These are phyloP conservation scores for Sicyos baderoa DNA, from an alignment of 306 rosid genomes.

Conservation along the genomic window DNA sequence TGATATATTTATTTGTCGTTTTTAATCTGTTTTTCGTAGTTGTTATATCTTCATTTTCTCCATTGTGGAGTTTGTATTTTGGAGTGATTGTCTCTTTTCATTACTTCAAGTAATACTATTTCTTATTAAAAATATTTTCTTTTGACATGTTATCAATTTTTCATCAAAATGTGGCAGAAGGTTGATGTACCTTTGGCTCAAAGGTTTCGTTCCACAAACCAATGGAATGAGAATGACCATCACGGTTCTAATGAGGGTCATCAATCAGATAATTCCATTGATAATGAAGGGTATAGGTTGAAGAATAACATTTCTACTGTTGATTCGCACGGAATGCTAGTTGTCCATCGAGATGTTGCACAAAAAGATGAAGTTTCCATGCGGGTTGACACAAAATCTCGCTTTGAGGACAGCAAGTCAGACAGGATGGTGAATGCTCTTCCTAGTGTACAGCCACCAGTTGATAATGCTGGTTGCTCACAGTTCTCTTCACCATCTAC, in stretches of 20 bases:
- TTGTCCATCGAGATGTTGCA: conserved; percentile 28
- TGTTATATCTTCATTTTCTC: no score
- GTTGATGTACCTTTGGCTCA: conserved; percentile 38
- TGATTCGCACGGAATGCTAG: conserved; percentile 33
- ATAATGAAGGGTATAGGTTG: conserved; percentile 29
- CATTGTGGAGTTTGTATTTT: no score
- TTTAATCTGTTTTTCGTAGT: no score
- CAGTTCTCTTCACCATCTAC: conserved; percentile 53
- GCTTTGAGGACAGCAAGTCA: conserved; percentile 30
- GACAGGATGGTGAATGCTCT: conserved; percentile 43
- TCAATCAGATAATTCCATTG: conserved; percentile 30
- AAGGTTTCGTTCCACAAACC: conserved; percentile 31
- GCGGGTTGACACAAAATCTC: conserved; percentile 27
- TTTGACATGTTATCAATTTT: conserved; percentile 6
- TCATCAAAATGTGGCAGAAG: conserved; percentile 39
- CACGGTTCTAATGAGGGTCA: conserved; percentile 43
- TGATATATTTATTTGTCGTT: no score
- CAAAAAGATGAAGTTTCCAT: conserved; percentile 31
- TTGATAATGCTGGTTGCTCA: conserved; percentile 42
- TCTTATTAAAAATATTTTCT: not conserved
- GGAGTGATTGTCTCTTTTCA: no score
- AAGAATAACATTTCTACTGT: conserved; percentile 21
- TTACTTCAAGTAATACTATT: not conserved
- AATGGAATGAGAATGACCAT: conserved; percentile 36
- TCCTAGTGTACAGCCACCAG: conserved; percentile 33